A percentile compares a stretch with the other conserved stretches of the same genome.
These are phyloP conservation scores for Dictyostelium purpureum DNA, from an alignment of 78 protist genomes.

Conservation along the genomic window DNA sequence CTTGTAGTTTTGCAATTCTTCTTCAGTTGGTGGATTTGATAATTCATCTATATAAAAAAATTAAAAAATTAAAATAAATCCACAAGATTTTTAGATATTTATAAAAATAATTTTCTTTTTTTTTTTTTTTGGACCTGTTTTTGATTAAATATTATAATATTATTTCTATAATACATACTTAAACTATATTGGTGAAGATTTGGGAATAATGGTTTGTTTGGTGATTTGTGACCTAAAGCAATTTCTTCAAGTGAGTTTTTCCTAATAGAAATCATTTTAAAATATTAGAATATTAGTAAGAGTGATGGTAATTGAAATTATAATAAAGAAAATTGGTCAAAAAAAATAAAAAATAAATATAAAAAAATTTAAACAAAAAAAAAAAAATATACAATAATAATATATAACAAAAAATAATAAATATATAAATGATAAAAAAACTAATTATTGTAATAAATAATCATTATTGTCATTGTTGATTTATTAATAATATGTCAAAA, in stretches of 20 bases:
- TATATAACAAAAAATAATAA: too few relatives aligned
- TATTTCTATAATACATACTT: background rate
- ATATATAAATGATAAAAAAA: too few relatives aligned
- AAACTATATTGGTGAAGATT: background rate
- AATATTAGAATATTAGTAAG: background rate
- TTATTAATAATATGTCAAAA: too few relatives aligned
- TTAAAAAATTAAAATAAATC: background rate
- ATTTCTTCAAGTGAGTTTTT: background rate
- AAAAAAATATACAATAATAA: too few relatives aligned
- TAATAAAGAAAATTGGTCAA: too few relatives aligned
- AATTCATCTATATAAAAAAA: constrained; percentile 36
- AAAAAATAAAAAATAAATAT: background rate
- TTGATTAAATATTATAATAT: too few relatives aligned
- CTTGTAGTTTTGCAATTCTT: constrained; percentile 53
- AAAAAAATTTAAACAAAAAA: background rate
- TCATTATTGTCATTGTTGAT: too few relatives aligned
- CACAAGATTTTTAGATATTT: background rate
- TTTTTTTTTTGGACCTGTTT: background rate
- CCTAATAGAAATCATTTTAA: background rate
- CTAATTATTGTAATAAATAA: too few relatives aligned
- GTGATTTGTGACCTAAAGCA: constrained; percentile 27
- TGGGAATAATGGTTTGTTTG: constrained; percentile 37
- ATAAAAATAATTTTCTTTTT: background rate
- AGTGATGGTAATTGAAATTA: too few relatives aligned
- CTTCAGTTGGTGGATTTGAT: constrained; percentile 84